Conservation (phyloP, 331 rosid species). For the Pyracantha coccinea region DNA sequence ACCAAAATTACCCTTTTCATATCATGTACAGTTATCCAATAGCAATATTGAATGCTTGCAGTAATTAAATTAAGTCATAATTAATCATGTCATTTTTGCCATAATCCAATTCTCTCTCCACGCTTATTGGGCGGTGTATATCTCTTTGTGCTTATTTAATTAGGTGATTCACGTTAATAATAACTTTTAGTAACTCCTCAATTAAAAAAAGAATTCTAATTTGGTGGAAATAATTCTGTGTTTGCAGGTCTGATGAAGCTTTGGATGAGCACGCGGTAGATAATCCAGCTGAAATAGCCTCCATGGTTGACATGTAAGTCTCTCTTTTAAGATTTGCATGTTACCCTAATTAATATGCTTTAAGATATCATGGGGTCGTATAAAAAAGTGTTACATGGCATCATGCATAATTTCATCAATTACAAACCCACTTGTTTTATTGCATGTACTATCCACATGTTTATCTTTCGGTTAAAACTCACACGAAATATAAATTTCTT, state of each 20-base stretch:
- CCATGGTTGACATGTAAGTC: slow-evolving; percentile 68
- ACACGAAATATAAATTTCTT: too few relatives aligned
- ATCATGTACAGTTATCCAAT: background rate
- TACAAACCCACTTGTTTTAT: background rate
- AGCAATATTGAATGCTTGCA: background rate
- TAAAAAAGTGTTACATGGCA: slow-evolving; percentile 23
- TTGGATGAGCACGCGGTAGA: slow-evolving; percentile 64
- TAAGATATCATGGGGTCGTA: background rate
- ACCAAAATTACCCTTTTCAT: background rate
- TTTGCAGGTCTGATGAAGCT: slow-evolving; percentile 37
- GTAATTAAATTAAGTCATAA: background rate
- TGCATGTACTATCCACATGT: background rate
- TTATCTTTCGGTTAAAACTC: too few relatives aligned
- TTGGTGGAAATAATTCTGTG: too few relatives aligned
- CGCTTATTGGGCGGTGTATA: slow-evolving; percentile 6
- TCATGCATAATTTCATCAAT: background rate
- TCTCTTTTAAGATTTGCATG: background rate
- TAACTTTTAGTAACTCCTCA: background rate
- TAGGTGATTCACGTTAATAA: background rate
- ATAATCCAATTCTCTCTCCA: background rate
- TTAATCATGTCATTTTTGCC: background rate
- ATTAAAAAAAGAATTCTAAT: background rate
- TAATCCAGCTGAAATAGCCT: slow-evolving; percentile 80
- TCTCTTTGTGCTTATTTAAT: slow-evolving; percentile 3
- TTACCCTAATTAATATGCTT: background rate